These are phyloP conservation scores for Astrephomene gubernaculifera DNA, from an alignment of 139 green algal genomes.

Conservation along the genomic window DNA sequence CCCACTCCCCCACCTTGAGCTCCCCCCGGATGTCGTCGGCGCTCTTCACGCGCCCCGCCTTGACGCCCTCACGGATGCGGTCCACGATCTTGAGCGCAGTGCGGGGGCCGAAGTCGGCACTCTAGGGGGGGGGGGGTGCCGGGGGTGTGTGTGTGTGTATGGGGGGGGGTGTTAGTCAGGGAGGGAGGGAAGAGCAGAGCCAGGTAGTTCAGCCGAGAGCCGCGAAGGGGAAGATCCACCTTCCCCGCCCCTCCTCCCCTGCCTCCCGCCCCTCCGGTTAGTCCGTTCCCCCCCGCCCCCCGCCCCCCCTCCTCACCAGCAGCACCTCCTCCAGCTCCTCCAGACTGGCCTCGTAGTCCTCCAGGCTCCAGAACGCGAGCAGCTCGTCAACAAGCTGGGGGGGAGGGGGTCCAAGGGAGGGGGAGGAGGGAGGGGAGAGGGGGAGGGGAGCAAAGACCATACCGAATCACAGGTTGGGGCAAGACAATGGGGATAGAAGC, in stretches of 20 bases:
- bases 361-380: slow-evolving; percentile 92
- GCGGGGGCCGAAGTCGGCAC: slow-evolving; percentile 91
- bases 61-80: slow-evolving; percentile 79
- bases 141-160: too few relatives aligned
- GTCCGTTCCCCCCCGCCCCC: neutral
- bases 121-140: slow-evolving; percentile 68
- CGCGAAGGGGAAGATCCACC: too few relatives aligned
- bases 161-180: neutral
- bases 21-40: slow-evolving; percentile 65
- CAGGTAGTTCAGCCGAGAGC: too few relatives aligned
- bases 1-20: slow-evolving; percentile 52
- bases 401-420: neutral
- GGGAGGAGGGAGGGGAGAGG: neutral
- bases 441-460: too few relatives aligned
- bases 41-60: slow-evolving; percentile 78
- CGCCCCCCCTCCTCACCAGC: slow-evolving; percentile 70
- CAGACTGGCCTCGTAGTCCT: slow-evolving; percentile 90
- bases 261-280: neutral
- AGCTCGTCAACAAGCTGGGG: slow-evolving; percentile 94
- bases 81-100: slow-evolving; percentile 91
- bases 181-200: too few relatives aligned
- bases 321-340: slow-evolving; percentile 97
- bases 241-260: too few relatives aligned
- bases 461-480: too few relatives aligned
- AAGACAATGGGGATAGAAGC: too few relatives aligned